Percentiles rank a stretch among this genome's conserved stretches.
Evolutionary conservation across 73 alveolate species (phyloP).

Genomic region (Paraurostyla sp.): DNA sequence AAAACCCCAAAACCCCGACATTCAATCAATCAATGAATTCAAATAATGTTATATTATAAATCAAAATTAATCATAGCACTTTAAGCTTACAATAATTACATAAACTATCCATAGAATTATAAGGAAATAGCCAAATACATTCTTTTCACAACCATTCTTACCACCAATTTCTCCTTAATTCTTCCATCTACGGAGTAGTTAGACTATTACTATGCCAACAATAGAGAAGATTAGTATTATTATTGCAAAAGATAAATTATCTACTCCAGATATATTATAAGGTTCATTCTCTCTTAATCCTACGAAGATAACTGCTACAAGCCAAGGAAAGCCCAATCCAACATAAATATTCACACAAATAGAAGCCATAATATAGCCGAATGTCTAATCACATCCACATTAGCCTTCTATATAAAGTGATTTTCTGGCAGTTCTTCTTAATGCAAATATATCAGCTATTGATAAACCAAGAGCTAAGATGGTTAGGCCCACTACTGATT

Average conservation of each 20-base stretch:
- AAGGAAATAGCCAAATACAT: neutral
- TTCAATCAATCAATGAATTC: no score
- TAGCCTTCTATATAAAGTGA: neutral
- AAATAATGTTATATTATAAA: neutral
- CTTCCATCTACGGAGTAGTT: constrained; percentile 11
- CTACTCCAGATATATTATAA: neutral
- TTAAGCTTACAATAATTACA: neutral
- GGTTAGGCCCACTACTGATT: constrained; percentile 75
- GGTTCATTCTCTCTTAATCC: constrained; percentile 15
- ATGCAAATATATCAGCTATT: constrained; percentile 75
- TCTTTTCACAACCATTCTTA: constrained; percentile 38
- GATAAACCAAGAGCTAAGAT: constrained; percentile 82
- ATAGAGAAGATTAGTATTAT: neutral
- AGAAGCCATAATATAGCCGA: constrained; percentile 18
- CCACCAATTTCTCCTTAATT: constrained; percentile 32
- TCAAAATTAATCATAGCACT: constrained; percentile 10
- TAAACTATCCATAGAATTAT: neutral
- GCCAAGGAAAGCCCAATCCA: constrained; percentile 55
- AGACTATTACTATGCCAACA: neutral
- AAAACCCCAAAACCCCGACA: no score
- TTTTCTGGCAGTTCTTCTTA: constrained; percentile 76
- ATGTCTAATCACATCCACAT: constrained; percentile 30
- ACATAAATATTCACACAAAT: constrained; percentile 28
- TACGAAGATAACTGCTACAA: neutral
- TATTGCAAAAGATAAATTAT: neutral